Evolutionary conservation across 257 asterid species (phyloP).

Genomic region (Primulina eburnea): DNA sequence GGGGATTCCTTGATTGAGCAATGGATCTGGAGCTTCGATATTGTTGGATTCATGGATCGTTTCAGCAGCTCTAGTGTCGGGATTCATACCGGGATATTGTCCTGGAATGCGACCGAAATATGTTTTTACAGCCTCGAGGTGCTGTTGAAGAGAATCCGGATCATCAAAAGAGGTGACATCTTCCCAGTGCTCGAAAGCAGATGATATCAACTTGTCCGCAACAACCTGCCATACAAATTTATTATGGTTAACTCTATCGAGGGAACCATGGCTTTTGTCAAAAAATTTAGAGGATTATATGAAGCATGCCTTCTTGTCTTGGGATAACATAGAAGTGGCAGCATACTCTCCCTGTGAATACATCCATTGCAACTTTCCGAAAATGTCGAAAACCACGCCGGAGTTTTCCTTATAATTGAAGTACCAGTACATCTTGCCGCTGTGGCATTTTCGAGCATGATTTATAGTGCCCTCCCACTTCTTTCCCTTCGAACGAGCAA

Average conservation of each 20-base stretch:
- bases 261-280: too few relatives aligned
- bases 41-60: too few relatives aligned
- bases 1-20: too few relatives aligned
- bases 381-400: slow-evolving; percentile 39
- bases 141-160: slow-evolving; percentile 27
- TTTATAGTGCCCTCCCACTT: slow-evolving; percentile 37
- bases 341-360: slow-evolving; percentile 21
- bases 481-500: slow-evolving; percentile 27
- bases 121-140: neutral
- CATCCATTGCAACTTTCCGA: slow-evolving; percentile 39
- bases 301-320: slow-evolving; percentile 41
- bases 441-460: slow-evolving; percentile 49
- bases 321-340: slow-evolving; percentile 25
- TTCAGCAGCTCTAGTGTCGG: too few relatives aligned
- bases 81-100: too few relatives aligned
- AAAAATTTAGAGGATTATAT: neutral
- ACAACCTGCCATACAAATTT: slow-evolving; percentile 10
- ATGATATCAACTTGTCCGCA: slow-evolving; percentile 25
- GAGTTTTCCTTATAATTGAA: slow-evolving; percentile 20
- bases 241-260: too few relatives aligned
- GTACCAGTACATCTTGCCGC: slow-evolving; percentile 33
- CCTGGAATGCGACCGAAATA: too few relatives aligned
- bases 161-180: slow-evolving; percentile 18
- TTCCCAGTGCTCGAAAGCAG: slow-evolving; percentile 30
- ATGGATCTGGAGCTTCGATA: too few relatives aligned